Base-by-base conservation (phyloP, 176 grass and related monocot species). In the Calamus simplicifolius region DNA sequence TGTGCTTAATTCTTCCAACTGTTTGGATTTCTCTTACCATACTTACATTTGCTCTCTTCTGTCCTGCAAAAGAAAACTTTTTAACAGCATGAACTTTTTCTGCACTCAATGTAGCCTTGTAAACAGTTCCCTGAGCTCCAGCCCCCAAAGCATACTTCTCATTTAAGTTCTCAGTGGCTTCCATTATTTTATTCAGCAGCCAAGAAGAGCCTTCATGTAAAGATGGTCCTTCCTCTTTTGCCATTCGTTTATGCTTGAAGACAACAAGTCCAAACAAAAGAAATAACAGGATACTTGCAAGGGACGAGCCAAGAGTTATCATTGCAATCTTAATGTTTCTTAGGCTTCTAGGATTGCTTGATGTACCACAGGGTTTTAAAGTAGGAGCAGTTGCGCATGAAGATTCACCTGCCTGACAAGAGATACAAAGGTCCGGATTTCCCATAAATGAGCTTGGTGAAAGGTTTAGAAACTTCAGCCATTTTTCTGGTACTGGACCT, bases 21-120 rank as follows among this genome's bases (percentile, higher is more conserved):
- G 90, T 89, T 67, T 81, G 57, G 25, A 95, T 71, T 70, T 95
- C 90, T 66, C 82, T 68, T 7, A 84, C 50, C 82, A 95, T 81
- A 77, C 82, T 95, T 29, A 54, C 7, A 67, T 69, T 75, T 51
- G 82, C 64, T n/a, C 75, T 60, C 69, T 70, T 72, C 28, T 68
- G 63, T 5, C 50, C 5, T 48, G 73, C 23, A 55, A 83, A 73
- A 29, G 14, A 56, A 64, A 89, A 56, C 49, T 75, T 89, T 75
- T 95, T 95, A 51, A 89, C 67, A 23, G 89, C 89, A 79, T 75
- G 89, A 43, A 72, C 59, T 63, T 85, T 79, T 27, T 66, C 79
- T 15, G 75, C 62, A 18, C 63, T 66, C 49, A 85, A 3, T 35
- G 54, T 52, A 61, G 81, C 85, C 66, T 78, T 95, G 50, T 89